Evolutionary conservation across 495 filamentous ascomycete species (phyloP).

Genomic region (Aspergillus heteromorphus): DNA sequence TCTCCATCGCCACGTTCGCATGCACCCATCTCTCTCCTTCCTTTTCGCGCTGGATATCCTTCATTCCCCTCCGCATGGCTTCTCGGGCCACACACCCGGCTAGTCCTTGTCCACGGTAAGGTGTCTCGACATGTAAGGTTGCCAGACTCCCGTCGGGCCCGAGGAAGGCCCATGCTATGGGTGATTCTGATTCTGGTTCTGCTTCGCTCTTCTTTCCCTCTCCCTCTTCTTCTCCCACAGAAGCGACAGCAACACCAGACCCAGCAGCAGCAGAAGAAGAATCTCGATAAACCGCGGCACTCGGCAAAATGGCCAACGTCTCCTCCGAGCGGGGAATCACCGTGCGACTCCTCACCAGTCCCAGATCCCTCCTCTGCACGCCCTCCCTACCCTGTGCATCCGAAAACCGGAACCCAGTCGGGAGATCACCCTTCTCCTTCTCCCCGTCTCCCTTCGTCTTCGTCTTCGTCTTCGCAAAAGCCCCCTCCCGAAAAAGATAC

Average conservation of each 20-base stretch:
- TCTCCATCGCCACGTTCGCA: slow-evolving; percentile 41
- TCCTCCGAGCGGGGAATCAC: slow-evolving; percentile 30
- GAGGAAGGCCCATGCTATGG: slow-evolving; percentile 42
- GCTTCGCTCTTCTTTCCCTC: background rate
- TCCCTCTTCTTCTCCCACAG: background rate
- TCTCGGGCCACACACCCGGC: slow-evolving; percentile 33
- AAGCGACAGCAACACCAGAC: background rate
- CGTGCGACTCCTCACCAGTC: slow-evolving; percentile 36
- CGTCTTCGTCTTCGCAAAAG: background rate
- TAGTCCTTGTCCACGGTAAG: slow-evolving; percentile 41
- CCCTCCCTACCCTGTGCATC: slow-evolving; percentile 20
- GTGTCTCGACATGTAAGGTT: slow-evolving; percentile 46
- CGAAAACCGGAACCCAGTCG: slow-evolving; percentile 25
- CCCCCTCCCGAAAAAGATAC: slow-evolving; percentile 23
- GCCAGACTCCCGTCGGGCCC: slow-evolving; percentile 42
- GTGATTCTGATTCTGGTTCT: too few species aligned
- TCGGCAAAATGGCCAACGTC: slow-evolving; percentile 27
- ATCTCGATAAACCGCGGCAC: slow-evolving; percentile 29
- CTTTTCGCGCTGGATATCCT: background rate
- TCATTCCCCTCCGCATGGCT: slow-evolving; percentile 30
- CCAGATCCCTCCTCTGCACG: slow-evolving; percentile 24
- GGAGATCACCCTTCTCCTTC: too few species aligned
- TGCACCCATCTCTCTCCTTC: slow-evolving; percentile 30
- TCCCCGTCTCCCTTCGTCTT: background rate
- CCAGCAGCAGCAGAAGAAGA: slow-evolving; percentile 5